These are phyloP conservation scores for Scleroderma citrinum DNA, from an alignment of 768 basidiomycete species.

Conservation along the genomic window DNA sequence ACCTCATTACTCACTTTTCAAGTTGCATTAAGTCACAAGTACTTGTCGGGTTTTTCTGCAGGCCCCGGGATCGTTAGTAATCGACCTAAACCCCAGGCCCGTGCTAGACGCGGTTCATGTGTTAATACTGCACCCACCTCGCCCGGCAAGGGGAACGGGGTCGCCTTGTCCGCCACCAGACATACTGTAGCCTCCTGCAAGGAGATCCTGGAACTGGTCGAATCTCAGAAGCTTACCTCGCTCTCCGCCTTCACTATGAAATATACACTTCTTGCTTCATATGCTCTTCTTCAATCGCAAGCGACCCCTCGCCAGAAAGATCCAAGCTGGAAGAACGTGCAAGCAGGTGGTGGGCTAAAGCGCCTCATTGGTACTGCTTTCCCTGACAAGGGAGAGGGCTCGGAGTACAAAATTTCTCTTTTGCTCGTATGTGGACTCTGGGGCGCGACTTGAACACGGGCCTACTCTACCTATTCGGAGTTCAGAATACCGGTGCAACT, in stretches of 20 bases:
- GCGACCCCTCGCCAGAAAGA: conserved; percentile 25
- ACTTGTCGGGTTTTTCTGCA: conserved; percentile 24
- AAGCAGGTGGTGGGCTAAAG: conserved; percentile 21
- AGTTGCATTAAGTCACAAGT: conserved; percentile 37
- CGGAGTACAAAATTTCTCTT: conserved; percentile 22
- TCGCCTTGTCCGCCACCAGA: conserved; percentile 21
- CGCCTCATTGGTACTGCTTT: conserved; percentile 25
- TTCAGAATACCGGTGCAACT: too few species aligned
- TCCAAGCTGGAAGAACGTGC: conserved; percentile 27
- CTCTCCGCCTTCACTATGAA: conserved; percentile 24
- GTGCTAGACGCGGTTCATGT: conserved; percentile 15
- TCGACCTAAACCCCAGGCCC: conserved; percentile 32
- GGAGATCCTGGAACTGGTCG: conserved; percentile 25
- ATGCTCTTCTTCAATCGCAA: conserved; percentile 30
- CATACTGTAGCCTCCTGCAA: conserved; percentile 16
- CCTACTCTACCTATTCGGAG: too few species aligned
- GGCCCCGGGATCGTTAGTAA: conserved; percentile 11
- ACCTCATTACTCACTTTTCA: conserved; percentile 36
- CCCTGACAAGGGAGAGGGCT: conserved; percentile 12
- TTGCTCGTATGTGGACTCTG: conserved; percentile 13
- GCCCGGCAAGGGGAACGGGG: conserved; percentile 6
- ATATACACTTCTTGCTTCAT: conserved; percentile 36
- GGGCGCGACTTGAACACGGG: neutral
- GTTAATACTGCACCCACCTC: conserved; percentile 5
- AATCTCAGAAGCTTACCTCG: conserved; percentile 7